Conservation (phyloP, 345 rosid genomes). For the Linum trigynum region DNA sequence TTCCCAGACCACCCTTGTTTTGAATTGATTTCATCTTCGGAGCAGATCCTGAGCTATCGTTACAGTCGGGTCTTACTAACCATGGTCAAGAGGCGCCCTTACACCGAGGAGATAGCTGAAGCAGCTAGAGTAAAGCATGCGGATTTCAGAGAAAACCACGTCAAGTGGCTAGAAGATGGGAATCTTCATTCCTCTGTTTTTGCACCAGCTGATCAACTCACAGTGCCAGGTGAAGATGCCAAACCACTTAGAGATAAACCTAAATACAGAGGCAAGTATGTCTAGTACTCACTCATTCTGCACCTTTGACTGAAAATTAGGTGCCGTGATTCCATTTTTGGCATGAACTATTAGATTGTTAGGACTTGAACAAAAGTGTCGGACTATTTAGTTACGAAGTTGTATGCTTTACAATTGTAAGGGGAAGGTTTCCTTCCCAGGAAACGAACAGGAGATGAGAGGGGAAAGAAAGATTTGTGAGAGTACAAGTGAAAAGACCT, state of each 20-base stretch:
- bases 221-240: slow-evolving; percentile 24
- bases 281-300: slow-evolving; percentile 19
- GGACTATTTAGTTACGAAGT: no score
- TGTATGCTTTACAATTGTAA: no score
- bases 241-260: slow-evolving; percentile 53
- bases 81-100: slow-evolving; percentile 64
- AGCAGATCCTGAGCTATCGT: slow-evolving; percentile 79
- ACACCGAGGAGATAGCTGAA: slow-evolving; percentile 47
- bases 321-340: neutral
- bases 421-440: no score
- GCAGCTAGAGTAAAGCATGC: slow-evolving; percentile 56
- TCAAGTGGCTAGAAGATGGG: slow-evolving; percentile 85
- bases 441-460: no score
- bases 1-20: slow-evolving; percentile 84
- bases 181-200: slow-evolving; percentile 82
- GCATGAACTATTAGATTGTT: neutral
- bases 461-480: no score
- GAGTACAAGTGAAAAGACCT: no score
- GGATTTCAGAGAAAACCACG: slow-evolving; percentile 81
- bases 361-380: no score
- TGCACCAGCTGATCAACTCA: slow-evolving; percentile 38
- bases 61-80: slow-evolving; percentile 78
- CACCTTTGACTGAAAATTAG: neutral
- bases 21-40: slow-evolving; percentile 55
- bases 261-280: slow-evolving; percentile 85